Evolutionary conservation across 495 filamentous ascomycete species (phyloP).

Genomic region (Sphaerosporella brunnea): DNA sequence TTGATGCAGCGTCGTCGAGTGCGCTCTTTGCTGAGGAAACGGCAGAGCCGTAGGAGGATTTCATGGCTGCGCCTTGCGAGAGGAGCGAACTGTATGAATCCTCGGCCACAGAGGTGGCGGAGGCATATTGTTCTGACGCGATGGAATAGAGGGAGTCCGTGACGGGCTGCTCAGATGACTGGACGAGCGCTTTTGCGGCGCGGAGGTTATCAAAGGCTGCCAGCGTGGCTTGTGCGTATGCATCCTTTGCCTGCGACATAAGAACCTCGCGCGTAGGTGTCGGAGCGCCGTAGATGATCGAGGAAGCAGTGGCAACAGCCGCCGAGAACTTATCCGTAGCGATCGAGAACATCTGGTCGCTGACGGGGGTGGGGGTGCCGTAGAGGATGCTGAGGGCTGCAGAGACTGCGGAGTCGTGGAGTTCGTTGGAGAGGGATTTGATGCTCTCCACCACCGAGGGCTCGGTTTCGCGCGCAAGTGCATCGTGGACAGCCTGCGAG

Average conservation of each 20-base stretch:
- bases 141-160: slow-evolving; percentile 30
- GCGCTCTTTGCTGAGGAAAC: slow-evolving; percentile 27
- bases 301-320: slow-evolving; percentile 46
- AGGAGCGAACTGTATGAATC: slow-evolving; percentile 24
- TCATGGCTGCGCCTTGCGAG: slow-evolving; percentile 22
- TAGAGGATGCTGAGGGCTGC: slow-evolving; percentile 37
- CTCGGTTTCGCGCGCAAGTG: slow-evolving; percentile 14
- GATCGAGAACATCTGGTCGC: slow-evolving; percentile 34
- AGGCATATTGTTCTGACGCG: slow-evolving; percentile 30
- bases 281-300: slow-evolving; percentile 44
- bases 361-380: slow-evolving; percentile 36
- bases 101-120: slow-evolving; percentile 27
- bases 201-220: slow-evolving; percentile 46
- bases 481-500: slow-evolving; percentile 26
- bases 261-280: slow-evolving; percentile 31
- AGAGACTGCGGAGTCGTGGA: slow-evolving; percentile 38
- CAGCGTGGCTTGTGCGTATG: slow-evolving; percentile 43
- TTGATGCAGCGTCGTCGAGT: slow-evolving; percentile 25
- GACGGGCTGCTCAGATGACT: slow-evolving; percentile 40
- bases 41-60: slow-evolving; percentile 29
- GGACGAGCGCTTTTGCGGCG: slow-evolving; percentile 46
- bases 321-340: slow-evolving; percentile 40
- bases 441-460: slow-evolving; percentile 23
- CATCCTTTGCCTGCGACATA: slow-evolving; percentile 35
- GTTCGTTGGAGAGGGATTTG: slow-evolving; percentile 27